Conservation (phyloP, 2,329 filamentous ascomycete genomes). For the Ascochyta pisi region DNA sequence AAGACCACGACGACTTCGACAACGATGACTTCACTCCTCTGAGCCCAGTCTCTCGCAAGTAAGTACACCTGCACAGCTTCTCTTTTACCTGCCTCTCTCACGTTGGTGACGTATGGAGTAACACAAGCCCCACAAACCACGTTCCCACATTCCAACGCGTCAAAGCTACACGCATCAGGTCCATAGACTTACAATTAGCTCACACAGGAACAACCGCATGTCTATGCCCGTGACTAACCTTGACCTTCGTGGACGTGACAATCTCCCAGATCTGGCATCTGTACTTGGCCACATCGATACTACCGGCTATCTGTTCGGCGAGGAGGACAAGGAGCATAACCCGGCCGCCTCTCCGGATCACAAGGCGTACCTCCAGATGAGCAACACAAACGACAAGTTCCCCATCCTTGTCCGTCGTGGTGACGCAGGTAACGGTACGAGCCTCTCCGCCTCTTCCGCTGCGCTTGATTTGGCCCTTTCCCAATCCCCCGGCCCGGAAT, state of each 20-base stretch:
- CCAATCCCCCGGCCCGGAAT: conserved; percentile 69
- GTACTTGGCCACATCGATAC: conserved; percentile 83
- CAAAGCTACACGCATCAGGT: conserved; percentile 21
- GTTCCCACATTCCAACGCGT: conserved; percentile 28
- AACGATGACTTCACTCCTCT: conserved; percentile 66
- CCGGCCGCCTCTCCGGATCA: conserved; percentile 68
- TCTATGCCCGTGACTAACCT: conserved; percentile 87
- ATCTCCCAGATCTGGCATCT: conserved; percentile 53
- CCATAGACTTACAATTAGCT: conserved; percentile 24
- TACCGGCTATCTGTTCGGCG: conserved; percentile 83
- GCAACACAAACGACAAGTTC: conserved; percentile 82
- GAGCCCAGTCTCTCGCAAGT: conserved; percentile 46
- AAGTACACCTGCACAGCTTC: conserved; percentile 29
- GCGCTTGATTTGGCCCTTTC: conserved; percentile 80
- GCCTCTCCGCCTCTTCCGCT: conserved; percentile 82
- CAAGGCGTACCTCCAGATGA: conserved; percentile 73
- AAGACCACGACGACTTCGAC: conserved; percentile 85
- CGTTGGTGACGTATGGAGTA: conserved; percentile 7
- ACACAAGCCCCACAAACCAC: conserved; percentile 22
- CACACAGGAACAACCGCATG: conserved; percentile 78
- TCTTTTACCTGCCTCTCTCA: conserved; percentile 11
- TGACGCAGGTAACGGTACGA: conserved; percentile 60
- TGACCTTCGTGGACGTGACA: conserved; percentile 67
- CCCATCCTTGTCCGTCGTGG: conserved; percentile 78
- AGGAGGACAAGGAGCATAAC: conserved; percentile 62